These are phyloP conservation scores for Cynara cardunculus DNA, from an alignment of 129 eudicot genomes.

Conservation along the genomic window DNA sequence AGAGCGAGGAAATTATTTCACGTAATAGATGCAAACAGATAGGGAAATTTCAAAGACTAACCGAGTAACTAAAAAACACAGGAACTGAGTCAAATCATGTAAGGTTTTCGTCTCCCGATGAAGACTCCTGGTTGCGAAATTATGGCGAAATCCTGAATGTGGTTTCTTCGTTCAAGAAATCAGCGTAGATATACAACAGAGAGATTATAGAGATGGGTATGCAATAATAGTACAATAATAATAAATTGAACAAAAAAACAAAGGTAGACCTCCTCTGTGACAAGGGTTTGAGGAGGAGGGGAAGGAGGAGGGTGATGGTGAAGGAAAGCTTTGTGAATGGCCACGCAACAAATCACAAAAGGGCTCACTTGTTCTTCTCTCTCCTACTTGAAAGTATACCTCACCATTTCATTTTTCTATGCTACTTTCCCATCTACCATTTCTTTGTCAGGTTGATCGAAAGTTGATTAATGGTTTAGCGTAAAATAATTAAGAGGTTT, in stretches of 20 bases:
- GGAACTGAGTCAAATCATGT: conserved; percentile 2
- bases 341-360: conserved; percentile 15
- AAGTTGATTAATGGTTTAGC: too few species aligned
- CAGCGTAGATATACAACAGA: background rate
- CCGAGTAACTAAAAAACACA: conserved; percentile 1
- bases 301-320: background rate
- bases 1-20: background rate
- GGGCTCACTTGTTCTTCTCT: conserved; percentile 2
- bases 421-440: background rate
- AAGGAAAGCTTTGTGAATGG: conserved; percentile 2
- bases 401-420: background rate
- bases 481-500: too few species aligned
- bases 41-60: background rate
- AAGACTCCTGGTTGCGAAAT: conserved; percentile 12
- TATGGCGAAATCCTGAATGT: conserved; percentile 4
- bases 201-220: background rate
- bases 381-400: conserved; percentile 14
- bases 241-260: background rate
- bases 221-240: background rate
- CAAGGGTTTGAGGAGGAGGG: conserved; percentile 15
- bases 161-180: background rate
- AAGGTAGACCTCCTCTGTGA: conserved; percentile 11
- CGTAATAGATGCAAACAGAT: background rate
- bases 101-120: conserved; percentile 5
- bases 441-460: too few species aligned